Evolutionary conservation across 129 eudicot species (phyloP), one percentile per base, ranked within the genome.

Genomic region (Sambucus nigra): DNA sequence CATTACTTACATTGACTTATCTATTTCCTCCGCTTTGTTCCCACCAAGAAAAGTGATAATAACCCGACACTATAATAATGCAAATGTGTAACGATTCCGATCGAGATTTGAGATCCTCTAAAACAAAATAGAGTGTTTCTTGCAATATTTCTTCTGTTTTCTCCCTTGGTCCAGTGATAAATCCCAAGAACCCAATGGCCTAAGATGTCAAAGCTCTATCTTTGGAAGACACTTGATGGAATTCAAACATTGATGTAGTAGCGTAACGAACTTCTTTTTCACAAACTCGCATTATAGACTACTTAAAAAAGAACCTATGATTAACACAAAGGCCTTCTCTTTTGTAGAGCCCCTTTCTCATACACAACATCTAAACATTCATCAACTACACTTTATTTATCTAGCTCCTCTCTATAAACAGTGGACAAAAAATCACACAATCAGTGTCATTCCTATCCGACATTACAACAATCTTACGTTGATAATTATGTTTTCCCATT

Each of bases 301-400:
- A 73, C 69, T 69, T 53, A 75, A 79, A 49, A 91, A 85, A 31
- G 79, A 71, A 54, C 82, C 87, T 31, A 79, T 81, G n/a, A 85
- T 79, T 29, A 76, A 68, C 5, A 62, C 89, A 72, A 91, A 65
- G 0, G 95, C 95, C 68, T 78, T 79, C 79, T 85, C 95, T 73
- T 95, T 76, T 9, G 95, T 85, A 3, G 98, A 81, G 11, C 84
- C 94, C 68, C 98, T 91, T 67, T 91, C 65, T 85, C 98, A 47
- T 51, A 91, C 60, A 91, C 69, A 58, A 73, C 94, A 60, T 85
- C 95, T 44, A 91, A 57, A 57, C 78, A 59, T 53, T 72, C 80
- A 72, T 85, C 98, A 60, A 91, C 74, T 38, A 79, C 57, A 40
- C 71, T 44, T 26, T 85, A 94, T 48, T 68, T 82, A 48, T 74